Percentiles rank a stretch among this genome's conserved stretches.
phyloP scores from a whole-genome alignment of 805 yeast genomes.

The Isabelozyma rhagii region DNA sequence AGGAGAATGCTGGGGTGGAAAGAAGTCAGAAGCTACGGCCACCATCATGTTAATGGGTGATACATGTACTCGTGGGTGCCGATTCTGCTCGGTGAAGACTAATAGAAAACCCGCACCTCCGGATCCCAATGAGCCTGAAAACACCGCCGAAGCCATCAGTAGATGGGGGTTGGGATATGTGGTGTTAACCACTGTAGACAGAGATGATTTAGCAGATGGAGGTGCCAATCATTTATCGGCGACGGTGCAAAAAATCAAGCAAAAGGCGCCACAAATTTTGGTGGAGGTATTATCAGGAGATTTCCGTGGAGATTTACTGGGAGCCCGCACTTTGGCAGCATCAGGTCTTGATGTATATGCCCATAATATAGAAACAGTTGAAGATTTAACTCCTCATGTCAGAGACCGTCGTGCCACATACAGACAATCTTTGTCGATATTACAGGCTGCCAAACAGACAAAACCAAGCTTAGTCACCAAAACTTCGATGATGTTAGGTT shows the following conservation, averaged over 20 bases:
- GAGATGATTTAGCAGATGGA: conserved; percentile 92
- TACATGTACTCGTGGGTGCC: conserved; percentile 98
- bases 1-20: conserved; percentile 99
- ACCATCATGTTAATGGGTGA: conserved; percentile 98
- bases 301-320: conserved; percentile 83
- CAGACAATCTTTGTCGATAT: conserved; percentile 77
- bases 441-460: conserved; percentile 74
- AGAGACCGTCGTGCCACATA: conserved; percentile 97
- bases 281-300: conserved; percentile 96
- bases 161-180: conserved; percentile 99
- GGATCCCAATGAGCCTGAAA: conserved; percentile 96
- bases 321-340: conserved; percentile 74
- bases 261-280: conserved; percentile 83
- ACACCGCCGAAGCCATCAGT: conserved; percentile 94
- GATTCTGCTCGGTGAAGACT: conserved; percentile 96
- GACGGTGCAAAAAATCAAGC: conserved; percentile 80
- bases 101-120: conserved; percentile 81
- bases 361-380: conserved; percentile 95
- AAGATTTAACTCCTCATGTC: conserved; percentile 87
- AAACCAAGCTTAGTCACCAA: conserved; percentile 80
- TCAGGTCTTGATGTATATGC: conserved; percentile 96
- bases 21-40: conserved; percentile 89
- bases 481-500: conserved; percentile 93
- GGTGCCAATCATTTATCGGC: conserved; percentile 89
- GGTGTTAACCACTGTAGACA: conserved; percentile 93